Percentiles rank a stretch among this genome's conserved stretches.
Conservation (phyloP, 441 rosid genomes). For the Erodium moschatum region DNA sequence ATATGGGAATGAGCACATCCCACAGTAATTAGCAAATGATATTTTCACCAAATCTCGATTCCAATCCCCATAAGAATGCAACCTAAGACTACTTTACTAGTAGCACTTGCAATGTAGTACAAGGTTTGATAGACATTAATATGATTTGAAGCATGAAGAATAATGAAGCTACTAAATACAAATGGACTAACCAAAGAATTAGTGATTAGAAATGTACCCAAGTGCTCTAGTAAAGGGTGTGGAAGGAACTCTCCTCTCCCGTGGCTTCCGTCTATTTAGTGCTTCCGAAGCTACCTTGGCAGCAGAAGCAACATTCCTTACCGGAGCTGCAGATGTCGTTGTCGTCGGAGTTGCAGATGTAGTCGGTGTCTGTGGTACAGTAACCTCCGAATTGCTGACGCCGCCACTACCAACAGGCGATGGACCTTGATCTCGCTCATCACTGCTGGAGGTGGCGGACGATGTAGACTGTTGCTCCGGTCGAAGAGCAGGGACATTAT, state of each 20-base stretch:
- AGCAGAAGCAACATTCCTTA: not conserved
- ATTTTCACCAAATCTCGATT: not conserved
- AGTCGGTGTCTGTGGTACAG: not conserved
- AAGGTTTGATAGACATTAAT: not conserved
- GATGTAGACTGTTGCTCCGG: not conserved
- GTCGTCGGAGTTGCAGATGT: not conserved
- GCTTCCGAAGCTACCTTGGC: constrained; percentile 19
- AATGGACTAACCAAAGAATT: not conserved
- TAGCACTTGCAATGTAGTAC: not conserved
- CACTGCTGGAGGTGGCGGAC: no score
- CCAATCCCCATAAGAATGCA: not conserved
- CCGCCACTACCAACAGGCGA: not conserved
- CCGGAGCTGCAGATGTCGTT: not conserved
- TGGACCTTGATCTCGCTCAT: not conserved
- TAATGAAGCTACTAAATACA: no score
- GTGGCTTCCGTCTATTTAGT: constrained; percentile 56
- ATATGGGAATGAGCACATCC: not conserved
- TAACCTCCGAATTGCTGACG: not conserved
- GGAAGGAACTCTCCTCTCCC: constrained; percentile 85
- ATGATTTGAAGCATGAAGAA: not conserved
- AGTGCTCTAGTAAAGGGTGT: constrained; percentile 79
- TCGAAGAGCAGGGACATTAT: not conserved
- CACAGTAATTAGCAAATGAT: not conserved
- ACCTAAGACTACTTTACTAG: not conserved
- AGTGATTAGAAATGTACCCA: constrained; percentile 36